A percentile compares a stretch with the other conserved stretches of the same genome.
phyloP scores from a whole-genome alignment of 2,329 filamentous ascomycete species.

The Microascus cirrosus region DNA sequence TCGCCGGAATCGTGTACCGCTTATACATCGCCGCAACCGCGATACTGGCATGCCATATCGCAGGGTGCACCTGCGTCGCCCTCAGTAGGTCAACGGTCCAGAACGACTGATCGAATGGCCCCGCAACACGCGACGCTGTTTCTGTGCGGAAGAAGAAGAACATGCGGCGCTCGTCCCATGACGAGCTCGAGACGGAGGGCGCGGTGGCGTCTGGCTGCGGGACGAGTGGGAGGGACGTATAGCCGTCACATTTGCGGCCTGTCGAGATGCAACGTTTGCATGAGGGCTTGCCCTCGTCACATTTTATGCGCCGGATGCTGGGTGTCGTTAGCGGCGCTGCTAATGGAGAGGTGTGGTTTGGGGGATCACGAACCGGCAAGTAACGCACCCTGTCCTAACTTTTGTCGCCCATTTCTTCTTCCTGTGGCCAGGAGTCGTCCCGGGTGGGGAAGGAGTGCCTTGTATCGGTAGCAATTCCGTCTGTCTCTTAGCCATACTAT shows the following conservation, averaged over 20 bases:
- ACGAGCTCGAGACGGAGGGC: constrained; percentile 3
- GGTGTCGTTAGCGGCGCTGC: neutral
- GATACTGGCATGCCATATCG: constrained; percentile 6
- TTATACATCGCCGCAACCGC: constrained; percentile 4
- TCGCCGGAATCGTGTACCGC: neutral
- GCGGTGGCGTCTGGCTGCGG: neutral
- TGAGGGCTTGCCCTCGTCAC: constrained; percentile 17
- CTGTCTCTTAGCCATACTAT: neutral
- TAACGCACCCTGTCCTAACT: constrained; percentile 13
- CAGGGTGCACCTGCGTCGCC: constrained; percentile 5
- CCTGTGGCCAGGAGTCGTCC: neutral
- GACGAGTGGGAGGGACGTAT: neutral
- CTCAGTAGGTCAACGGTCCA: constrained; percentile 5
- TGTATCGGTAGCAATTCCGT: neutral
- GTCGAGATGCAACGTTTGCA: constrained; percentile 15
- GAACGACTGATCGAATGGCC: constrained; percentile 6
- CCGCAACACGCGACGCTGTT: neutral
- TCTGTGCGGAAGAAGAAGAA: constrained; percentile 8
- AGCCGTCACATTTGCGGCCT: constrained; percentile 15
- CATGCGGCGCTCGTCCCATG: constrained; percentile 6
- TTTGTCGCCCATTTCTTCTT: constrained; percentile 6
- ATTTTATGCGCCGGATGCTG: constrained; percentile 19
- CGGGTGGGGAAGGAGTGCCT: neutral
- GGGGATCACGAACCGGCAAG: constrained; percentile 12
- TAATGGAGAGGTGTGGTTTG: neutral